phyloP scores from a whole-genome alignment of 2,329 filamentous ascomycete species.

The Aspergillus tanneri region DNA sequence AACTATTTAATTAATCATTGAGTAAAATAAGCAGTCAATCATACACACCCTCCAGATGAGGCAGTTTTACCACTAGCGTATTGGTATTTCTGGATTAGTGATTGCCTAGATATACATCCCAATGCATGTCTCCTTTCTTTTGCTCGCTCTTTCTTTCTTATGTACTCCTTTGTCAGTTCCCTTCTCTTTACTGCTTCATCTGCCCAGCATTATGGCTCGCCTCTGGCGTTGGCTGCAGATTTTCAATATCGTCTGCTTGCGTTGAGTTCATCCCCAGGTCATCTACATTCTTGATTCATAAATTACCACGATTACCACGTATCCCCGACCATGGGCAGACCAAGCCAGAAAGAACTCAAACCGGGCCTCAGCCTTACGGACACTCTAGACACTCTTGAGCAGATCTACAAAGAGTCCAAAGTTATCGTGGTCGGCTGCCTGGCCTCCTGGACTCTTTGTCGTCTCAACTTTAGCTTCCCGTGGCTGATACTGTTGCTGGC shows the following conservation, averaged over 20 bases:
- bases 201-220: background rate
- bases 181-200: background rate
- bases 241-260: background rate
- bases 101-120: too few relatives aligned
- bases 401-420: slow-evolving; percentile 18
- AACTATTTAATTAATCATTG: too few relatives aligned
- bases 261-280: background rate
- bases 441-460: slow-evolving; percentile 15
- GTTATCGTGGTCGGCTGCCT: slow-evolving; percentile 17
- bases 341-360: background rate
- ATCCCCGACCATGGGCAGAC: slow-evolving; percentile 11
- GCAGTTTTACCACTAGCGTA: too few relatives aligned
- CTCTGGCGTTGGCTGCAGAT: background rate
- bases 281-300: background rate
- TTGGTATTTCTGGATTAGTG: too few relatives aligned
- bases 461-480: slow-evolving; percentile 11
- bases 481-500: slow-evolving; percentile 17
- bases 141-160: background rate
- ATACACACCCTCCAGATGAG: too few relatives aligned
- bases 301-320: background rate
- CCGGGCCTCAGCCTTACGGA: background rate
- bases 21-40: too few relatives aligned
- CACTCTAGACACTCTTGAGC: slow-evolving; percentile 9
- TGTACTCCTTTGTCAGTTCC: background rate
- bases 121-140: background rate